Conservation (phyloP, 768 basidiomycete genomes). For the Leucocoprinus birnbaumii region DNA sequence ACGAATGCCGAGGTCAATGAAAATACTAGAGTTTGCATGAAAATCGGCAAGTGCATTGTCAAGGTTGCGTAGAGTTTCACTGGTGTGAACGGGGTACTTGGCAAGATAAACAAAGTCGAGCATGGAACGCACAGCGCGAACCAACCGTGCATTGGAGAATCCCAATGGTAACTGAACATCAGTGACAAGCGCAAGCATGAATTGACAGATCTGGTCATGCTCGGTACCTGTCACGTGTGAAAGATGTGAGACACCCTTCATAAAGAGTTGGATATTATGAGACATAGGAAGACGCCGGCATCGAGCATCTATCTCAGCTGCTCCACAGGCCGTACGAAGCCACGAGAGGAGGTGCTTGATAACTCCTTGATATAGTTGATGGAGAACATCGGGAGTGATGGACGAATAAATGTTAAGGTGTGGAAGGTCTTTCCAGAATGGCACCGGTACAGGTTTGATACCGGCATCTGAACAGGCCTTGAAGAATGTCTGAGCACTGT, state of each 20-base stretch:
- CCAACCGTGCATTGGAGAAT: neutral
- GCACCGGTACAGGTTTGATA: slow-evolving; percentile 22
- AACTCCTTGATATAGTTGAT: slow-evolving; percentile 47
- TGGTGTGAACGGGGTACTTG: slow-evolving; percentile 22
- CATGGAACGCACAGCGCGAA: slow-evolving; percentile 20
- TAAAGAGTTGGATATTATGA: slow-evolving; percentile 29
- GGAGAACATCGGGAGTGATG: slow-evolving; percentile 45
- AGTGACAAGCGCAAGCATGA: slow-evolving; percentile 29
- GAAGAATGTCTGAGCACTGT: neutral
- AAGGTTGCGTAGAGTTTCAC: slow-evolving; percentile 21
- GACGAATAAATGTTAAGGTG: slow-evolving; percentile 34
- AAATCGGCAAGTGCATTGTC: slow-evolving; percentile 23
- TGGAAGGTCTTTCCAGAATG: slow-evolving; percentile 41
- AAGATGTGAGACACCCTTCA: slow-evolving; percentile 30
- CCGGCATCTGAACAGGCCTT: neutral
- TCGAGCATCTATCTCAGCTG: slow-evolving; percentile 32
- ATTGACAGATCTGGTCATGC: slow-evolving; percentile 27
- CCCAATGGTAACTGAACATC: slow-evolving; percentile 15
- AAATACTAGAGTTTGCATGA: slow-evolving; percentile 26
- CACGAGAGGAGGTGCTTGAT: slow-evolving; percentile 41
- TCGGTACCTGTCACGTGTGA: slow-evolving; percentile 30
- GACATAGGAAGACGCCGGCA: slow-evolving; percentile 29
- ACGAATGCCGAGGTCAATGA: slow-evolving; percentile 24
- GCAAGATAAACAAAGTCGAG: slow-evolving; percentile 33
- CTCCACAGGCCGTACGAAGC: slow-evolving; percentile 22